Evolutionary conservation across 108 stramenopile species (phyloP).

Genomic region (Chaetoceros tenuissimus): DNA sequence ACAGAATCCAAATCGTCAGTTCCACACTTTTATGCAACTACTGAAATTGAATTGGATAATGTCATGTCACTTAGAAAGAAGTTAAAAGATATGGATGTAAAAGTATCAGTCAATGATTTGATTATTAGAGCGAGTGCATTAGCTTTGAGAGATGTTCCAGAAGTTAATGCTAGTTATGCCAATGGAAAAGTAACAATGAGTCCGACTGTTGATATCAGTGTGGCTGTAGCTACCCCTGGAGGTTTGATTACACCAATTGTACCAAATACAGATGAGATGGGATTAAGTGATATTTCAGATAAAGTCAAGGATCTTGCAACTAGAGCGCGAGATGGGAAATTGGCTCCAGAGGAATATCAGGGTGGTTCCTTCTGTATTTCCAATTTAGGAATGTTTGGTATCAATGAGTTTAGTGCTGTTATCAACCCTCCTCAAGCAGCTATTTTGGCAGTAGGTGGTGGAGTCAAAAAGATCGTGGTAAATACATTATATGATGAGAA

Average conservation of each 20-base stretch:
- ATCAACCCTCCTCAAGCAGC: slow-evolving; percentile 98
- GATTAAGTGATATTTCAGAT: slow-evolving; percentile 78
- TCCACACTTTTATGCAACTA: slow-evolving; percentile 94
- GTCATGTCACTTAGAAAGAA: slow-evolving; percentile 73
- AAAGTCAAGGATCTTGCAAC: slow-evolving; percentile 80
- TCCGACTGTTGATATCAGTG: slow-evolving; percentile 86
- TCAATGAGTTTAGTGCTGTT: slow-evolving; percentile 94
- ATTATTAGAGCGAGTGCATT: slow-evolving; percentile 94
- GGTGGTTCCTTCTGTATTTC: slow-evolving; percentile 96
- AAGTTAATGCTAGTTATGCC: slow-evolving; percentile 64
- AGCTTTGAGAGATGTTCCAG: slow-evolving; percentile 94
- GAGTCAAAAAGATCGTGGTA: slow-evolving; percentile 74
- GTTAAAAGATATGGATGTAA: slow-evolving; percentile 68
- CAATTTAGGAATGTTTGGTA: slow-evolving; percentile 99
- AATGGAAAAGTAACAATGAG: slow-evolving; percentile 44
- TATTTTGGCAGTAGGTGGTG: slow-evolving; percentile 95
- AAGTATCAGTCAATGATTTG: slow-evolving; percentile 94
- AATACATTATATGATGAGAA: slow-evolving; percentile 54
- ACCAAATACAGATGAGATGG: slow-evolving; percentile 67
- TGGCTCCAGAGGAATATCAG: slow-evolving; percentile 88
- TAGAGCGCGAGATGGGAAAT: slow-evolving; percentile 72
- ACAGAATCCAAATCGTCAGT: slow-evolving; percentile 93
- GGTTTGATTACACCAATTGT: slow-evolving; percentile 95
- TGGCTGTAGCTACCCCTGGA: slow-evolving; percentile 95
- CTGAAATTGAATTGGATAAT: slow-evolving; percentile 84